Conservation (phyloP, 306 rosid species). For the Cicer cuneatum region DNA sequence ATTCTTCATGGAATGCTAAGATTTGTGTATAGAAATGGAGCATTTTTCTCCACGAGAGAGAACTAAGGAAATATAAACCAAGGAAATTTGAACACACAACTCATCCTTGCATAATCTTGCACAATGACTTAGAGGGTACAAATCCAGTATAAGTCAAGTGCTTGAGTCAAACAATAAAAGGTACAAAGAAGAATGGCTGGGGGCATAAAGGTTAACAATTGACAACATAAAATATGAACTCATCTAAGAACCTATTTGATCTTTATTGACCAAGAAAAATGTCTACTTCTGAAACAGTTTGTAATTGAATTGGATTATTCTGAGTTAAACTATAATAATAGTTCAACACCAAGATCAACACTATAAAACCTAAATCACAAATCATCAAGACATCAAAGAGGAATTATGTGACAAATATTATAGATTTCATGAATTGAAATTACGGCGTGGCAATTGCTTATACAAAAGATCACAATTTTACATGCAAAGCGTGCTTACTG, state of each 20-base stretch:
- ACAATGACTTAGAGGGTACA: neutral
- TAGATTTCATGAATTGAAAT: conserved; percentile 32
- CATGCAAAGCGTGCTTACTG: conserved; percentile 6
- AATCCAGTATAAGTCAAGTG: neutral
- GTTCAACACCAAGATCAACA: neutral
- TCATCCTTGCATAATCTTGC: neutral
- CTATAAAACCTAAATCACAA: conserved; percentile 16
- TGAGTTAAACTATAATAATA: too few relatives aligned
- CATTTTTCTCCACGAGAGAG: neutral
- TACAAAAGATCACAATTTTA: conserved; percentile 40
- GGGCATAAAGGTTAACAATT: too few relatives aligned
- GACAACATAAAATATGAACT: too few relatives aligned
- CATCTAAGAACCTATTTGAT: too few relatives aligned
- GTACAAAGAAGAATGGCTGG: too few relatives aligned
- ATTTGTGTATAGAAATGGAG: neutral
- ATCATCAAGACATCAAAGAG: conserved; percentile 34
- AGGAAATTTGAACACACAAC: neutral
- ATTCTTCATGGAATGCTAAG: neutral
- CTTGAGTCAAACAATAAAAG: neutral
- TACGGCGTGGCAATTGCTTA: conserved; percentile 20
- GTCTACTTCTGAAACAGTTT: too few relatives aligned
- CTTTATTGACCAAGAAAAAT: too few relatives aligned
- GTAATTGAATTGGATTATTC: too few relatives aligned
- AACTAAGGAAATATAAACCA: neutral
- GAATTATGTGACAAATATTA: conserved; percentile 38